These are phyloP conservation scores for Ballota nigra DNA, from an alignment of 257 asterid genomes.

Conservation along the genomic window DNA sequence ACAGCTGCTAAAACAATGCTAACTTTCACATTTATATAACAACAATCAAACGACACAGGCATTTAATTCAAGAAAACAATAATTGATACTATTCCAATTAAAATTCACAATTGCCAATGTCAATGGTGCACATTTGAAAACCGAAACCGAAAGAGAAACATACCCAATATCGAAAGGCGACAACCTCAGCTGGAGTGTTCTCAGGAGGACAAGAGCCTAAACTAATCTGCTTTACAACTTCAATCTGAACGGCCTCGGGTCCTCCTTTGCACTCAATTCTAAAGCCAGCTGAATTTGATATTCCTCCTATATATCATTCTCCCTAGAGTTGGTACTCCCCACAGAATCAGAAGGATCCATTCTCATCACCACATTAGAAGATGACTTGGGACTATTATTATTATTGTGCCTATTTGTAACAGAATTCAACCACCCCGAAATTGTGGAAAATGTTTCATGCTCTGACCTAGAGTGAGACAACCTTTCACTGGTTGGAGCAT, in stretches of 20 bases:
- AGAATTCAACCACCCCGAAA: constrained; percentile 93
- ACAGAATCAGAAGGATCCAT: constrained; percentile 72
- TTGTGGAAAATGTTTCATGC: constrained; percentile 65
- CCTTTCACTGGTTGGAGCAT: constrained; percentile 51
- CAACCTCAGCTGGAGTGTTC: constrained; percentile 82
- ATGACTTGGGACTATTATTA: constrained; percentile 72
- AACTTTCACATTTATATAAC: no score
- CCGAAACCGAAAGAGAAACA: constrained; percentile 13
- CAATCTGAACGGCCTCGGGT: constrained; percentile 97
- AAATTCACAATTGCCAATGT: constrained; percentile 3
- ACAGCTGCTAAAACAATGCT: no score
- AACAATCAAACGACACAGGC: background rate
- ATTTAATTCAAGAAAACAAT: background rate
- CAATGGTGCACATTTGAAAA: background rate
- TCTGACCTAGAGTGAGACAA: constrained; percentile 60
- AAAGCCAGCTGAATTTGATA: constrained; percentile 90
- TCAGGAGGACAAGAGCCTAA: constrained; percentile 75
- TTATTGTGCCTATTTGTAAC: constrained; percentile 59
- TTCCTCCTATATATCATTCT: constrained; percentile 86
- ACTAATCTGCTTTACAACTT: constrained; percentile 97
- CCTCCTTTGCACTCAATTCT: constrained; percentile 95
- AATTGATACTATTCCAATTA: background rate
- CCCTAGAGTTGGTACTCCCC: constrained; percentile 68
- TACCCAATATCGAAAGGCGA: constrained; percentile 93
- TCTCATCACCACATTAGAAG: constrained; percentile 52